Evolutionary conservation across 169 alveolate species (phyloP).

Genomic region (Eimeria zaria): DNA sequence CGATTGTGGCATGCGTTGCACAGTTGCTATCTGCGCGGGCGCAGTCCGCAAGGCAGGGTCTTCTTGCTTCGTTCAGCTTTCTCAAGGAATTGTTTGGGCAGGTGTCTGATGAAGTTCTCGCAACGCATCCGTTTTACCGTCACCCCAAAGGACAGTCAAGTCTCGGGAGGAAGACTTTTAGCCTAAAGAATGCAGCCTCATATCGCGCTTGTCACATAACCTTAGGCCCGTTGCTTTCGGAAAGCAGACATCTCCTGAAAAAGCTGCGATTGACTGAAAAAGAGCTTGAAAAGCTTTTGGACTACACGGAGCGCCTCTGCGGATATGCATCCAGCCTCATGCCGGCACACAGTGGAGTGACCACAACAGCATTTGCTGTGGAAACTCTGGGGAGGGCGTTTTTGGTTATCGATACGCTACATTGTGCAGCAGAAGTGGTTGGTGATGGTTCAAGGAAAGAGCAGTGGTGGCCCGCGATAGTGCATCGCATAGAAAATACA

Average conservation of each 20-base stretch:
- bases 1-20: not conserved
- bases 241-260: not conserved
- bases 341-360: not conserved
- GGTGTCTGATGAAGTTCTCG: not conserved
- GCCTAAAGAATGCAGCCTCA: not conserved
- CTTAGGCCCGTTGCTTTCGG: not conserved
- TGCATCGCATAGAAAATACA: not conserved
- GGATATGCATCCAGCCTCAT: not conserved
- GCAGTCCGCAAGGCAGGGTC: not conserved
- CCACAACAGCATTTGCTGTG: not conserved
- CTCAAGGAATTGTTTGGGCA: not conserved
- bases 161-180: not conserved
- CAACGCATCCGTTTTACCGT: constrained; percentile 12
- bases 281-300: not conserved
- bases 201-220: not conserved
- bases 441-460: not conserved
- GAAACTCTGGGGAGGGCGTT: not conserved
- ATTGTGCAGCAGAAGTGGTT: constrained; percentile 24
- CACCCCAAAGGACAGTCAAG: not conserved
- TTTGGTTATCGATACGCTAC: not conserved
- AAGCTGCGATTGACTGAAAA: not conserved
- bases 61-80: not conserved
- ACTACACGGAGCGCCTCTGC: not conserved
- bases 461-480: not conserved
- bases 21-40: not conserved